Base-by-base conservation (phyloP, 805 yeast species). In the Torulaspora quercuum region DNA sequence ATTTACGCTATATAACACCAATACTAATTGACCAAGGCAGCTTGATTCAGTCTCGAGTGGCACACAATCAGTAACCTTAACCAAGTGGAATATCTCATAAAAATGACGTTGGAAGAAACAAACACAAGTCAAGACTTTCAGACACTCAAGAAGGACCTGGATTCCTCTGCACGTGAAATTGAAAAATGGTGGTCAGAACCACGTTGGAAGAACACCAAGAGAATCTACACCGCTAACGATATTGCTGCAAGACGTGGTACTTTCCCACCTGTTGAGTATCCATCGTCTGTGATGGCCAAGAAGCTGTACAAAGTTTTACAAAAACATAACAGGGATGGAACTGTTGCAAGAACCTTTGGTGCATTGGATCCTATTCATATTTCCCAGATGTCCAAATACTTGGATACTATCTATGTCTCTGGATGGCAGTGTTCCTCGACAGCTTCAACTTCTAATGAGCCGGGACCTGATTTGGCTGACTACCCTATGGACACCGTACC, bases 391-490 rank as follows among this genome's bases (percentile, higher is more conserved):
- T 95, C 95, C 53, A 86, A 85, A 65, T 87, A 86, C 67, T 73
- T 90, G 56, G 97, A 89, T 66, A 76, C 95, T 8, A 76, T 90
- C 52, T 90, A 90, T 64, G 94, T 90, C 48, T 83, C 95, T 26
- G 98, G 98, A 36, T 90, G 98, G 98, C 98, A 90, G 72, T 89
- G 95, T 64, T 88, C 96, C 31, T 88, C 97, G 14, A 90, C 97
- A 37, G 97, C 97, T 36, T 88, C 97, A 11, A 85, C 95, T 26
- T 85, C 96, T 25, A 90, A 90, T 63, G 97, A 90, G 70, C 98
- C 97, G 22, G 86, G 95, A 26, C 97, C 97, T 40, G 98, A 90
- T 72, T 76, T 90, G 58, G 98, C 98, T 35, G 98, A 90, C 68
- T 90, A 90, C 67, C 98, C 98, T 42, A 83, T 83, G 84, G 97